Percentiles rank a stretch among this genome's conserved stretches.
Conservation (phyloP, 768 basidiomycete genomes). For the Agrocybe pediades region DNA sequence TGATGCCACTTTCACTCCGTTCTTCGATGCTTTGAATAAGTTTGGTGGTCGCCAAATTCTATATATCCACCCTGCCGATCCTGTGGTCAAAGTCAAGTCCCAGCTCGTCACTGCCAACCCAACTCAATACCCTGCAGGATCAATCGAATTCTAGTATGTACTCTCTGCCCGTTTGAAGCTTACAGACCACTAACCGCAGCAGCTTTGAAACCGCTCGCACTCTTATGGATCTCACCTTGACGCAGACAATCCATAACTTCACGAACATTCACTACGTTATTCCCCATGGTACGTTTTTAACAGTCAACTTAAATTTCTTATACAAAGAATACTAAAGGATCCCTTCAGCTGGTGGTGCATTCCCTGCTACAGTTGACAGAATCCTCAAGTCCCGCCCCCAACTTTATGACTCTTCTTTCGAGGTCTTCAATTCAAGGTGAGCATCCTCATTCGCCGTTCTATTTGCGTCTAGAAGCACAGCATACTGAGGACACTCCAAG, state of each 20-base stretch:
- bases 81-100: slow-evolving; percentile 24
- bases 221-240: slow-evolving; percentile 27
- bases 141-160: slow-evolving; percentile 33
- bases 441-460: neutral
- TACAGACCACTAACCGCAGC: neutral
- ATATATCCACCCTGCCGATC: slow-evolving; percentile 30
- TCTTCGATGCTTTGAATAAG: slow-evolving; percentile 29
- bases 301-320: neutral
- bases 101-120: slow-evolving; percentile 32
- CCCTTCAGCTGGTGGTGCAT: slow-evolving; percentile 28
- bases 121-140: slow-evolving; percentile 28
- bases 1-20: slow-evolving; percentile 24
- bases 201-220: slow-evolving; percentile 24
- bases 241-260: slow-evolving; percentile 24
- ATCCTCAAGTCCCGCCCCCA: slow-evolving; percentile 27
- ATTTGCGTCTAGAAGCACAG: neutral
- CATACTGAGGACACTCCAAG: slow-evolving; percentile 7
- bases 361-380: slow-evolving; percentile 31
- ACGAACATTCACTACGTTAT: slow-evolving; percentile 25
- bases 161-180: neutral
- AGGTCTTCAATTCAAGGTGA: slow-evolving; percentile 24
- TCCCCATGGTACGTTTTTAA: neutral
- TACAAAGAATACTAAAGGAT: neutral
- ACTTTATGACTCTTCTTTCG: slow-evolving; percentile 29
- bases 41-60: slow-evolving; percentile 25